Percentiles rank a stretch among this genome's conserved stretches.
phyloP scores from a whole-genome alignment of 163 green algal species.

The Scenedesmus sp. region DNA sequence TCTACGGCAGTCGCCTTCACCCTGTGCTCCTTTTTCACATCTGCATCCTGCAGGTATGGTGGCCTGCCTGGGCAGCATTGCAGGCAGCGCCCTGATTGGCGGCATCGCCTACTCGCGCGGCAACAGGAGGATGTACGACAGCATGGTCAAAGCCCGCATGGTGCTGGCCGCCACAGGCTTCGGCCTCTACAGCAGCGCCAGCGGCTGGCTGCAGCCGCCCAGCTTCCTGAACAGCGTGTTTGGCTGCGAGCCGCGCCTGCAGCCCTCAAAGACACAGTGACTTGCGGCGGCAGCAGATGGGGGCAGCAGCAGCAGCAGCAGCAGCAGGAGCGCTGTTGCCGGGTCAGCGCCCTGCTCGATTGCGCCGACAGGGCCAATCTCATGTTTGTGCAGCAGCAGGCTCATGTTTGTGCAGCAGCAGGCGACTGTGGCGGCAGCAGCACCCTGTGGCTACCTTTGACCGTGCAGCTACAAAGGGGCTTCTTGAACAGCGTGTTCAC shows the following conservation, averaged over 20 bases:
- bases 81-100: neutral
- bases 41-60: neutral
- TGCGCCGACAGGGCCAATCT: neutral
- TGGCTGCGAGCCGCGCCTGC: neutral
- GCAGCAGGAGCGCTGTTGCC: neutral
- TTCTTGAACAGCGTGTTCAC: neutral
- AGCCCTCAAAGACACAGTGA: neutral
- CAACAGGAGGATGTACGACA: neutral
- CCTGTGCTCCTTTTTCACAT: neutral
- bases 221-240: neutral
- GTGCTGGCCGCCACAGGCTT: neutral
- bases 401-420: neutral
- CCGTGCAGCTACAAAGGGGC: no score
- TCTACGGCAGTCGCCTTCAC: neutral
- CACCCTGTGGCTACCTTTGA: no score
- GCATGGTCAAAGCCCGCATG: conserved; percentile 17
- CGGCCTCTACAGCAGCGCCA: conserved; percentile 10
- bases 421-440: no score
- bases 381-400: neutral
- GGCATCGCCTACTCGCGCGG: neutral
- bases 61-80: neutral
- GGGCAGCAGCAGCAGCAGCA: neutral
- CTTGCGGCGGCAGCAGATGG: neutral
- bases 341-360: neutral
- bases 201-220: neutral